A percentile compares a stretch with the other conserved stretches of the same genome.
phyloP scores from a whole-genome alignment of 805 yeast species.

The Suhomyces vadensis region DNA sequence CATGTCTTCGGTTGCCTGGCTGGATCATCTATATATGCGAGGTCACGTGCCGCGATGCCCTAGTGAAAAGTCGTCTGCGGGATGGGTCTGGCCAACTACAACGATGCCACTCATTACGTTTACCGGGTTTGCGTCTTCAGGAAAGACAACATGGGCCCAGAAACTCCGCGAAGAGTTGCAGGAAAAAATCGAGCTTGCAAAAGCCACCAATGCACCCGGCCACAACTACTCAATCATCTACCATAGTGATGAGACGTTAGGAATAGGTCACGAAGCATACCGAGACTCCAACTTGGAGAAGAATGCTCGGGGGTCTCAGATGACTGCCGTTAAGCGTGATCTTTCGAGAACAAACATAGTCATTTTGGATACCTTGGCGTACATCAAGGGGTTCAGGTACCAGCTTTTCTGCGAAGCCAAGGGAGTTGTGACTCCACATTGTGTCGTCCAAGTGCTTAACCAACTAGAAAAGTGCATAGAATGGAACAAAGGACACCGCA shows the following conservation, averaged over 20 bases:
- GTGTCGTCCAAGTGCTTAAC: conserved; percentile 77
- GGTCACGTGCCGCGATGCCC: not conserved
- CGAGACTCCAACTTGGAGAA: conserved; percentile 75
- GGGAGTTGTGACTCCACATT: conserved; percentile 74
- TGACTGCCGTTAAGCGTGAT: conserved; percentile 86
- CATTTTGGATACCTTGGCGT: conserved; percentile 79
- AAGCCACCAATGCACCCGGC: conserved; percentile 46
- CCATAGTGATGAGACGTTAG: conserved; percentile 77
- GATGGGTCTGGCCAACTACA: not conserved
- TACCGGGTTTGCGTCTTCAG: conserved; percentile 84
- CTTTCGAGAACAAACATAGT: conserved; percentile 70
- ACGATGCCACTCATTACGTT: conserved; percentile 81
- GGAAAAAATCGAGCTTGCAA: conserved; percentile 41
- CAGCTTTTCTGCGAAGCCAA: conserved; percentile 94
- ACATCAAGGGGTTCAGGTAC: conserved; percentile 93
- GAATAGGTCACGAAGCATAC: conserved; percentile 68
- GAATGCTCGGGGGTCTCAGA: conserved; percentile 76
- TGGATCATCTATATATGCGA: not conserved
- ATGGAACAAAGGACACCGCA: conserved; percentile 52
- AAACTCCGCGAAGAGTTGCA: conserved; percentile 52
- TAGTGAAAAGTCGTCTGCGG: not conserved
- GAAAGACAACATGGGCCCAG: conserved; percentile 75
- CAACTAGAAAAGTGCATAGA: conserved; percentile 60
- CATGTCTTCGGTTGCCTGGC: not conserved
- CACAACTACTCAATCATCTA: conserved; percentile 60